A percentile compares a stretch with the other conserved stretches of the same genome.
These are phyloP conservation scores for Lactarius sanguifluus DNA, from an alignment of 768 basidiomycete genomes.

Conservation along the genomic window DNA sequence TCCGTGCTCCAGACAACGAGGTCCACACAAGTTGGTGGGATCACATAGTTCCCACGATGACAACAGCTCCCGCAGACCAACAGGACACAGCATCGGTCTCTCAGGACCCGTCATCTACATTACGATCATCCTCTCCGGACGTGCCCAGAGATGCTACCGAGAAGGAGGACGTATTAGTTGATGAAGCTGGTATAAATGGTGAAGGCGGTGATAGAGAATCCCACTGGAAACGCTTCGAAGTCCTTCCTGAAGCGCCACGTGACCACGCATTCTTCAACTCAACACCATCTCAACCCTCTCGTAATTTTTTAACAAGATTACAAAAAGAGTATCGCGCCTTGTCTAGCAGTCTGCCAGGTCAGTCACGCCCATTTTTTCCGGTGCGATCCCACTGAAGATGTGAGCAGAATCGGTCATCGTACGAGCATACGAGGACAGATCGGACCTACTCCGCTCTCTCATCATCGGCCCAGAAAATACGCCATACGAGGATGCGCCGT, in stretches of 20 bases:
- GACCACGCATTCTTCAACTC: slow-evolving; percentile 82
- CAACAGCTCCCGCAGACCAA: slow-evolving; percentile 16
- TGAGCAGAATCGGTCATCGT: slow-evolving; percentile 79
- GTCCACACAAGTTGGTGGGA: slow-evolving; percentile 28
- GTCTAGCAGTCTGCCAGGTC: slow-evolving; percentile 79
- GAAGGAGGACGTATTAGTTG: slow-evolving; percentile 34
- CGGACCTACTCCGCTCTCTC: slow-evolving; percentile 81
- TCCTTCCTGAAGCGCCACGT: slow-evolving; percentile 68
- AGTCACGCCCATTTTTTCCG: slow-evolving; percentile 24
- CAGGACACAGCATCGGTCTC: slow-evolving; percentile 26
- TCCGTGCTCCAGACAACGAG: slow-evolving; percentile 11
- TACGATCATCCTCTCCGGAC: slow-evolving; percentile 32
- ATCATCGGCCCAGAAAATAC: slow-evolving; percentile 94
- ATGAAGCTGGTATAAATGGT: slow-evolving; percentile 30
- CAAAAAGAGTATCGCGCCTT: slow-evolving; percentile 82
- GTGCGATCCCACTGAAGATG: slow-evolving; percentile 6
- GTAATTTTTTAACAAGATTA: slow-evolving; percentile 72
- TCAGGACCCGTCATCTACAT: slow-evolving; percentile 26
- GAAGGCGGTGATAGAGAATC: slow-evolving; percentile 39
- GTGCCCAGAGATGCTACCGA: slow-evolving; percentile 35
- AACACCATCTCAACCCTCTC: slow-evolving; percentile 61
- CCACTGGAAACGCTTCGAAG: slow-evolving; percentile 79
- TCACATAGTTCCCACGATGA: slow-evolving; percentile 21
- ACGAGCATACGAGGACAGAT: slow-evolving; percentile 85
- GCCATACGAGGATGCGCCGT: slow-evolving; percentile 93